Base-by-base conservation (phyloP, 768 basidiomycete species). In the Cystofilobasidium bisporidii region DNA sequence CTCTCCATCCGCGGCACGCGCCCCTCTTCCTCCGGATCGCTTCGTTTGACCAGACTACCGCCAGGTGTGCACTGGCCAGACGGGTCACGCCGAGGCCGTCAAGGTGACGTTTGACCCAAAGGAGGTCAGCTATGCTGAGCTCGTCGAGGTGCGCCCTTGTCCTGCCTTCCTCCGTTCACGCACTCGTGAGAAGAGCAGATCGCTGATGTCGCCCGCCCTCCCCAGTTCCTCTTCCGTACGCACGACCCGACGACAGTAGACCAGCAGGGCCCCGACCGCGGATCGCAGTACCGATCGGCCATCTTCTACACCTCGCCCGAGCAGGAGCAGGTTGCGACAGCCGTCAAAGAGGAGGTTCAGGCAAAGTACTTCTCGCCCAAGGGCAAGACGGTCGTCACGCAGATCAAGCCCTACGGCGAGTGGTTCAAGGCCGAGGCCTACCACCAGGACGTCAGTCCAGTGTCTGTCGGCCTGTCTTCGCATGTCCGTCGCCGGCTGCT, bases 151-250 rank as follows among this genome's bases (percentile, higher is more conserved):
- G 33, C 55, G 66, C n/a, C n/a, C n/a, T n/a, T 61, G 10, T 10
- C 28, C 33, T 48, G 2, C 10, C 12, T 22, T 0, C 28, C 11
- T n/a, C 12, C 36, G 36, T 36, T 36, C 5, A 5, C 36, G 6
- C 36, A 36, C 36, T n/a, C n/a, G n/a, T n/a, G n/a, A n/a, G n/a
- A n/a, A n/a, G n/a, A n/a, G n/a, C n/a, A n/a, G n/a, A n/a, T n/a
- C n/a, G n/a, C n/a, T n/a, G n/a, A n/a, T n/a, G n/a, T n/a, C n/a
- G n/a, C n/a, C n/a, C n/a, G n/a, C n/a, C n/a, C n/a, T n/a, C n/a
- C n/a, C n/a, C 91, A 94, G 77, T 93, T 92, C 80, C 94, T 94
- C 78, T 94, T 91, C 77, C 83, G 94, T 56, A 90, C 89, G 0
- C 93, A 97, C 73, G 92, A 96, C 71, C 90, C 93, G 3, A 94